Evolutionary conservation across 305 asterid species (phyloP).

Genomic region (Fraxinus dipetala): DNA sequence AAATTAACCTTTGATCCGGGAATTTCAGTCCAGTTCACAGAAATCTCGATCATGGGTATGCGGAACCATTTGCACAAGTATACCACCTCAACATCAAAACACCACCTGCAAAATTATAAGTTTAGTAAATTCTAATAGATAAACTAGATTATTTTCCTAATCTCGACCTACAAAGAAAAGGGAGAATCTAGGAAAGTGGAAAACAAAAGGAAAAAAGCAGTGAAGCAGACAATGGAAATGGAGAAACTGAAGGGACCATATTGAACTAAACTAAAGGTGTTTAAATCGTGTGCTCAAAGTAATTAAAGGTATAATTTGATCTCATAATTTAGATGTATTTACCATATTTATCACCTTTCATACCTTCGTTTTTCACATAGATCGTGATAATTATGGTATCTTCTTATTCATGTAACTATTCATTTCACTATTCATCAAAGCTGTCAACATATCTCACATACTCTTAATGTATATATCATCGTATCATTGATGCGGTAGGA

Average conservation of each 20-base stretch:
- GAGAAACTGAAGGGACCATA: background rate
- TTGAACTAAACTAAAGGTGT: background rate
- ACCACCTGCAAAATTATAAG: slow-evolving; percentile 60
- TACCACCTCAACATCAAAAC: slow-evolving; percentile 90
- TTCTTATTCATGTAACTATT: background rate
- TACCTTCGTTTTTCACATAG: background rate
- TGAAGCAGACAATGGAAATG: background rate
- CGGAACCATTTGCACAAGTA: slow-evolving; percentile 66
- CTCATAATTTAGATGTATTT: background rate
- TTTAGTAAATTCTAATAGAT: background rate
- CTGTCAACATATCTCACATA: background rate
- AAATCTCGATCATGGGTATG: slow-evolving; percentile 75
- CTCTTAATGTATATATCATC: background rate
- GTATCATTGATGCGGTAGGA: background rate
- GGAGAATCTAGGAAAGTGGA: background rate
- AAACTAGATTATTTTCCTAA: background rate
- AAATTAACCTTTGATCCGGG: slow-evolving; percentile 90
- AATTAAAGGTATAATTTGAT: background rate
- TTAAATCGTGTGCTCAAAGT: background rate
- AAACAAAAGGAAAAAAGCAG: background rate
- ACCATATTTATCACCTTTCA: background rate
- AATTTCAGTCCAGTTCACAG: slow-evolving; percentile 87
- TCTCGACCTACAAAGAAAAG: background rate
- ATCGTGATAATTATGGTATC: background rate
- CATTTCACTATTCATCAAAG: too few relatives aligned